These are phyloP conservation scores for Solanum neorickii DNA, from an alignment of 257 asterid genomes.

Conservation along the genomic window DNA sequence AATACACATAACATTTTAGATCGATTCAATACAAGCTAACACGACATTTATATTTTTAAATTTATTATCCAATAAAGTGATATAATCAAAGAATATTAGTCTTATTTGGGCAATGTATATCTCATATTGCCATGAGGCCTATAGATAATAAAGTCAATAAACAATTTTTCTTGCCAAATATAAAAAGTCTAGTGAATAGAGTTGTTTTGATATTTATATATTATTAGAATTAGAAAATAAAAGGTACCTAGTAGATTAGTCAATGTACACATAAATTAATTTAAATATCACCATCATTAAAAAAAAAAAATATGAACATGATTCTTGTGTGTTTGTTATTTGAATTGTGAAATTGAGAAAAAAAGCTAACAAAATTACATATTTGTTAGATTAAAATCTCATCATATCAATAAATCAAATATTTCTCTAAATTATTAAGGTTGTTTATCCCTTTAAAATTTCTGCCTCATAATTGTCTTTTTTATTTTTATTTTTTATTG, in stretches of 20 bases:
- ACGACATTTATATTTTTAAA: accelerated
- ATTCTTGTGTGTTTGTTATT: not conserved
- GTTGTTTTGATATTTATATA: not conserved
- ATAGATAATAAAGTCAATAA: too few relatives aligned
- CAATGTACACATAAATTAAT: not conserved
- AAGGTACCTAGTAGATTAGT: not conserved
- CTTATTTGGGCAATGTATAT: not conserved
- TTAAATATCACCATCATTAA: too few relatives aligned
- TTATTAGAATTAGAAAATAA: too few relatives aligned
- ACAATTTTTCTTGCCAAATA: too few relatives aligned
- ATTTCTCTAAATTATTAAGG: not conserved
- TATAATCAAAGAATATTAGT: not conserved
- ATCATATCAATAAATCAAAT: not conserved
- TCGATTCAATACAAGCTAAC: too few relatives aligned
- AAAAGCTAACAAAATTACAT: not conserved
- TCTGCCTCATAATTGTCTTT: not conserved
- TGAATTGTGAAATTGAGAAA: not conserved
- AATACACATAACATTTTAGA: too few relatives aligned
- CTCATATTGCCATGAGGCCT: not conserved
- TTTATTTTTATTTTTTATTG: too few relatives aligned
- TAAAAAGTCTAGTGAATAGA: too few relatives aligned
- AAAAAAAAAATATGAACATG: not conserved
- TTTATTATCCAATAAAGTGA: too few relatives aligned
- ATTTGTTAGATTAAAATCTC: not conserved
- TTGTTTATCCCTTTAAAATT: not conserved